Conservation (phyloP, 1,139 yeast species). For the Yamadazyma sp. region DNA sequence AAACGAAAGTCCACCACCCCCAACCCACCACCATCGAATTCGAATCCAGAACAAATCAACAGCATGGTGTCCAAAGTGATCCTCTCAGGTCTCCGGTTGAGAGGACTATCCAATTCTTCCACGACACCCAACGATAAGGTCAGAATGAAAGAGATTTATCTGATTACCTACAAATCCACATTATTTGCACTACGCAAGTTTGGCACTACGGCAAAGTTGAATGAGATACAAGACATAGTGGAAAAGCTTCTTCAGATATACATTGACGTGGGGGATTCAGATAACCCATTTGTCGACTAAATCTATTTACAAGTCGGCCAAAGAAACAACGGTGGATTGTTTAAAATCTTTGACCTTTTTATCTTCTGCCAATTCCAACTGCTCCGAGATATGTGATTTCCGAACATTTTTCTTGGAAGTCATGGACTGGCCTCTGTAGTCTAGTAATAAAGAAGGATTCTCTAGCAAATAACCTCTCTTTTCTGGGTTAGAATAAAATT, state of each 20-base stretch:
- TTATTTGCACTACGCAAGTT: conserved; percentile 41
- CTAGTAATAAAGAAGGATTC: conserved; percentile 39
- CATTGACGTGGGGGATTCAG: conserved; percentile 27
- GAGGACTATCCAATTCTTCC: conserved; percentile 34
- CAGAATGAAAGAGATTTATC: conserved; percentile 41
- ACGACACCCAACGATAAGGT: conserved; percentile 29
- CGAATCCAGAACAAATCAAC: conserved; percentile 25
- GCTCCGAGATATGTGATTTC: conserved; percentile 28
- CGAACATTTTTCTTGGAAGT: conserved; percentile 19
- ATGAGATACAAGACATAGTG: conserved; percentile 38
- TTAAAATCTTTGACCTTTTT: conserved; percentile 21
- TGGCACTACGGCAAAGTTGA: conserved; percentile 18
- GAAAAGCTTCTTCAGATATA: conserved; percentile 36
- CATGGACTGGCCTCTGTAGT: conserved; percentile 29
- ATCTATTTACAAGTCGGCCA: conserved; percentile 18
- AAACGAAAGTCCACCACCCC: conserved; percentile 16
- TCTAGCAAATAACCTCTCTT: conserved; percentile 73
- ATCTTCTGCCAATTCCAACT: conserved; percentile 33
- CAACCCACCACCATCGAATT: conserved; percentile 16
- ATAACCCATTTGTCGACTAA: conserved; percentile 14
- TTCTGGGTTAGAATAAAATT: conserved; percentile 68
- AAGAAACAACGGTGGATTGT: conserved; percentile 12
- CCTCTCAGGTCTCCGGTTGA: conserved; percentile 41
- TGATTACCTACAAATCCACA: conserved; percentile 43
- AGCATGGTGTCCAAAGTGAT: conserved; percentile 36